A percentile compares a stretch with the other conserved stretches of the same genome.
Evolutionary conservation across 495 filamentous ascomycete genomes (phyloP).

Genomic region (Neurospora pannonica): DNA sequence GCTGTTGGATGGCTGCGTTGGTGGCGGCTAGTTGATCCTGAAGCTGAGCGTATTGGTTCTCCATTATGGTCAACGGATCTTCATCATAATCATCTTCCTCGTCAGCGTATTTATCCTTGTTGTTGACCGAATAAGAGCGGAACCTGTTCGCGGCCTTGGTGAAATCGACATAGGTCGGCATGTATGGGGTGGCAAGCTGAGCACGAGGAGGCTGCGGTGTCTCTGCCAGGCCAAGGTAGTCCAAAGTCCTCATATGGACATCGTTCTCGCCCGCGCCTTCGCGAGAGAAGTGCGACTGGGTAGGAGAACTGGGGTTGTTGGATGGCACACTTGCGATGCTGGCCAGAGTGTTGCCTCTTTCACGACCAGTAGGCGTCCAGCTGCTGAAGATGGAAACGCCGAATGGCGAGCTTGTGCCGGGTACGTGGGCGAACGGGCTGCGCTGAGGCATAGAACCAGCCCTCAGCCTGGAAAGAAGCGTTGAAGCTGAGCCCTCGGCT

Average conservation of each 20-base stretch:
- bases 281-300: constrained; percentile 79
- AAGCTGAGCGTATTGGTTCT: constrained; percentile 54
- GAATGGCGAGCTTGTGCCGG: constrained; percentile 56
- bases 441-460: constrained; percentile 95
- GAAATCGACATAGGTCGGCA: constrained; percentile 68
- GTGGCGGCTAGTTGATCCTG: constrained; percentile 61
- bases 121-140: constrained; percentile 95
- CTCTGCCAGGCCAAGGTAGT: constrained; percentile 91
- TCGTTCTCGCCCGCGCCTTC: constrained; percentile 83
- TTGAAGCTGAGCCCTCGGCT: constrained; percentile 48
- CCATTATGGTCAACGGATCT: constrained; percentile 57
- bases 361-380: constrained; percentile 63
- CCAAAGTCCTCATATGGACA: constrained; percentile 78
- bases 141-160: constrained; percentile 78
- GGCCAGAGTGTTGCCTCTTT: constrained; percentile 72
- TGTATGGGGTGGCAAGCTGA: constrained; percentile 61
- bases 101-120: constrained; percentile 94
- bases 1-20: constrained; percentile 83
- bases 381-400: constrained; percentile 84
- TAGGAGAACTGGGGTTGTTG: constrained; percentile 81
- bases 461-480: constrained; percentile 75
- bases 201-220: constrained; percentile 77
- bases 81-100: constrained; percentile 80
- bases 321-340: constrained; percentile 65
- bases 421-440: constrained; percentile 52